Base-by-base conservation (phyloP, 495 filamentous ascomycete species). In the Xylaria grammica region DNA sequence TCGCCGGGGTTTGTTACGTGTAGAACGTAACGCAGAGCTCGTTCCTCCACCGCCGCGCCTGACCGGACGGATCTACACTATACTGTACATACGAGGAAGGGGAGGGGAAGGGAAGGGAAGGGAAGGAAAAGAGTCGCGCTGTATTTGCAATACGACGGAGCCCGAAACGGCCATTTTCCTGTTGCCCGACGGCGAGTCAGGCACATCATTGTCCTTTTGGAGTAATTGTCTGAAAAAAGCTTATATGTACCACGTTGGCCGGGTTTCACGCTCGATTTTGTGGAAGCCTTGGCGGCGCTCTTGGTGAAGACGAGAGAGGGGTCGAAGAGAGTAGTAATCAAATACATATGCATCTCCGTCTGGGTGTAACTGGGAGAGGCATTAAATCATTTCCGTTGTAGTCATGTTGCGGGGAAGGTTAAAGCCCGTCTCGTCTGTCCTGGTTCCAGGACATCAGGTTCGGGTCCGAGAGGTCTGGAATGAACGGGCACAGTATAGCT, bases 121-220 rank as follows among this genome's bases (percentile, higher is more conserved):
- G n/a, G n/a, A n/a, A n/a, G n/a, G n/a, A n/a, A n/a, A n/a, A n/a
- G n/a, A n/a, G n/a, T n/a, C n/a, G n/a, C n/a, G n/a, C n/a, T n/a
- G n/a, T 51, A 51, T 51, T 51, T 51, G 26, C 30, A 51, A 51
- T 29, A 24, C 6, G 15, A 51, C 26, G 49, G 49, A 51, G 27
- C 49, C 49, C 49, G 49, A 51, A 15, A n/a, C 26, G 9, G 20
- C 17, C 26, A n/a, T 51, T n/a, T 9, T 30, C 15, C 30, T 51
- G 49, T 17, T 30, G 15, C 27, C 3, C 2, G 15, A 51, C 30
- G 19, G 49, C n/a, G 30, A n/a, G 30, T 51, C 49, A 24, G 13
- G 27, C 10, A 4, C 15, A 44, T 44, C 40, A 19, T 15, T 30
- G 17, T 19, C 0, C 2, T 1, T 51, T n/a, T 15, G 19, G 49